Percentiles rank a stretch among this genome's conserved stretches.
phyloP scores from a whole-genome alignment of 139 green algal species.

The Prasinococcaceae sp. region DNA sequence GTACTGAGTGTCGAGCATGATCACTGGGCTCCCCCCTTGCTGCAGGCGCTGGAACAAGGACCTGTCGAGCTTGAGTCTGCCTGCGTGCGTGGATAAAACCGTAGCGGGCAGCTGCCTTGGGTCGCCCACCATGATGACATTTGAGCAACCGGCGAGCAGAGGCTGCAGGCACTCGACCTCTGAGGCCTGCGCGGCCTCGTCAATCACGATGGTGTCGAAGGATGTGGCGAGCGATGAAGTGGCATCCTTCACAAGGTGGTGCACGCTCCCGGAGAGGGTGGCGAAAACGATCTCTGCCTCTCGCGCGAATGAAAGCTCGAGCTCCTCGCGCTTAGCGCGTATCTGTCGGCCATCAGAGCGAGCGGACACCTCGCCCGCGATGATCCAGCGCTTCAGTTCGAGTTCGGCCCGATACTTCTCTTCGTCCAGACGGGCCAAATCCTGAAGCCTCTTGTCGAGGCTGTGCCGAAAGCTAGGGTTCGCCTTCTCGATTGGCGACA shows the following conservation, averaged over 20 bases:
- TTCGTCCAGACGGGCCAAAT: no score
- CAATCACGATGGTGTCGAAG: slow-evolving; percentile 69
- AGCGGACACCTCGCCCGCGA: no score
- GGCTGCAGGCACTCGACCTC: slow-evolving; percentile 72
- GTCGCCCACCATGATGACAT: slow-evolving; percentile 31
- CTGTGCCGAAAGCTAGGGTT: no score
- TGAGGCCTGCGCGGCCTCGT: slow-evolving; percentile 79
- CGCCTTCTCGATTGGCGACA: no score
- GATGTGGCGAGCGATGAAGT: slow-evolving; percentile 1
- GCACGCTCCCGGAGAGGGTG: slow-evolving; percentile 10
- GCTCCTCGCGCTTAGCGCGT: slow-evolving; percentile 7
- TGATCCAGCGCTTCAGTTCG: no score
- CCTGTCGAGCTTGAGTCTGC: slow-evolving; percentile 7
- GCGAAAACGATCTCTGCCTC: slow-evolving; percentile 29
- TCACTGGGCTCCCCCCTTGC: slow-evolving; percentile 26
- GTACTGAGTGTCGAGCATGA: slow-evolving; percentile 49
- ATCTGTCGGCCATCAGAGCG: no score
- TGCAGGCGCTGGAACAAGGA: slow-evolving; percentile 43
- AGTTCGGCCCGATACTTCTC: no score
- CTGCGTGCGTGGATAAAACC: slow-evolving; percentile 29
- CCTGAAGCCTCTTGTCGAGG: no score
- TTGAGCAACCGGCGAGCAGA: slow-evolving; percentile 47
- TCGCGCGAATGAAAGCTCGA: slow-evolving; percentile 21
- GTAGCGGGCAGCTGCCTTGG: slow-evolving; percentile 31
- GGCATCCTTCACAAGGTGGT: background rate